phyloP scores from a whole-genome alignment of 495 filamentous ascomycete genomes.

The Cenococcum geophilum region DNA sequence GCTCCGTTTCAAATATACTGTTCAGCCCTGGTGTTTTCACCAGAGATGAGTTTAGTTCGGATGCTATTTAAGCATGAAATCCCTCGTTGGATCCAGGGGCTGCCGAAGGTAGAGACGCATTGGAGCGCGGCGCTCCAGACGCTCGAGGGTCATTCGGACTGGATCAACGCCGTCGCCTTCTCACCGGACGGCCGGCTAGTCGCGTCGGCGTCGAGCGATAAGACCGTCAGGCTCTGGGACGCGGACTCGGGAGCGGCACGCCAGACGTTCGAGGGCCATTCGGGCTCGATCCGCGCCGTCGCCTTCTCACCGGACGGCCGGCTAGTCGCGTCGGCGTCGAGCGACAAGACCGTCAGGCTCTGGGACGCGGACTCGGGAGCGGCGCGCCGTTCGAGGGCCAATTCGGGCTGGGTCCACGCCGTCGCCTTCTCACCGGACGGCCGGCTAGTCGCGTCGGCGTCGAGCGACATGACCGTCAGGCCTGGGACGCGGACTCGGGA shows the following conservation, averaged over 20 bases:
- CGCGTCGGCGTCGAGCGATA: not conserved
- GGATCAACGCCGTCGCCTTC: not conserved
- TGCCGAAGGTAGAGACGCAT: not conserved
- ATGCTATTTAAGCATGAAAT: not conserved
- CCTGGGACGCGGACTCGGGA: not conserved
- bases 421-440: no score
- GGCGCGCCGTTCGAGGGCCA: no score
- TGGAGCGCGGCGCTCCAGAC: not conserved
- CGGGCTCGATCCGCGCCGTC: no score
- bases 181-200: not conserved
- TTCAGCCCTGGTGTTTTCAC: constrained; percentile 38
- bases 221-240: not conserved
- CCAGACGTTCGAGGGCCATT: no score
- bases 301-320: no score
- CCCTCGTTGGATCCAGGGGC: not conserved
- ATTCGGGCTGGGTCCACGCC: no score
- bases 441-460: not conserved
- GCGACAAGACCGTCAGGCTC: not conserved
- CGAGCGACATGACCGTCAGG: not conserved
- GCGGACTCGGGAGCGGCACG: not conserved
- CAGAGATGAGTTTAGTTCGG: constrained; percentile 23
- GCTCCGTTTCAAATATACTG: constrained; percentile 34
- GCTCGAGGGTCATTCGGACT: no score
- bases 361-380: not conserved
- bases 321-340: not conserved